Evolutionary conservation across 352 stramenopile species (phyloP).

Genomic region (Globisporangium radiosum): DNA sequence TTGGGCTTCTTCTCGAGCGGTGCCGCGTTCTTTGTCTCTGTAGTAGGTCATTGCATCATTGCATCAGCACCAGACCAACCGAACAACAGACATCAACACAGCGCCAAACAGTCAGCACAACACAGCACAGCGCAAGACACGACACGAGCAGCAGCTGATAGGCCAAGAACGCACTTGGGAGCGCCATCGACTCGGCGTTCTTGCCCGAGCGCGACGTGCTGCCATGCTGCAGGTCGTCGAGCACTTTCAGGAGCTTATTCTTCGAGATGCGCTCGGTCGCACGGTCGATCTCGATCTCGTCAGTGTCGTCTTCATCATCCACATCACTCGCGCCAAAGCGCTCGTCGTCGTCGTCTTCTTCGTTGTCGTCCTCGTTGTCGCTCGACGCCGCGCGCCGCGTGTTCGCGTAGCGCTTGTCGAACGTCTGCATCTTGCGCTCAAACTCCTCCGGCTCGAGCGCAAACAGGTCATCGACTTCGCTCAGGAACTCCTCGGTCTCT

Average conservation of each 20-base stretch:
- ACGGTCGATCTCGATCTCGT: constrained; percentile 48
- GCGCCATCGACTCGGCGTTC: constrained; percentile 43
- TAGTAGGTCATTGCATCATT: background rate
- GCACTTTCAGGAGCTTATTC: constrained; percentile 60
- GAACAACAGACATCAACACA: background rate
- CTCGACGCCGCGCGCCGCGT: constrained; percentile 6
- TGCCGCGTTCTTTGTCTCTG: constrained; percentile 64
- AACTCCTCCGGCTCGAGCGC: constrained; percentile 50
- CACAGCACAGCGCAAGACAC: background rate
- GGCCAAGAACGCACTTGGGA: constrained; percentile 4
- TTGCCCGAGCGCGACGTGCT: constrained; percentile 19
- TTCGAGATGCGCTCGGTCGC: constrained; percentile 64
- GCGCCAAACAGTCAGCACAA: background rate
- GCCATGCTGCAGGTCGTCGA: constrained; percentile 51
- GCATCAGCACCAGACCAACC: background rate
- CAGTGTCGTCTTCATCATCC: constrained; percentile 17
- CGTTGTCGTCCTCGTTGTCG: constrained; percentile 8
- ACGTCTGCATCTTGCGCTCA: constrained; percentile 47
- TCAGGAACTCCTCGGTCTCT: constrained; percentile 60
- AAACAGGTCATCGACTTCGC: constrained; percentile 70
- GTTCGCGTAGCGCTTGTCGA: constrained; percentile 33
- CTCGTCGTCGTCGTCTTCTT: constrained; percentile 8
- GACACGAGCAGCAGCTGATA: background rate
- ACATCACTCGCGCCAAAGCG: constrained; percentile 9
- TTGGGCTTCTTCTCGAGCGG: constrained; percentile 72